These are phyloP conservation scores for Guadua angustifolia DNA, from an alignment of 176 grass and related monocot species.

Conservation along the genomic window DNA sequence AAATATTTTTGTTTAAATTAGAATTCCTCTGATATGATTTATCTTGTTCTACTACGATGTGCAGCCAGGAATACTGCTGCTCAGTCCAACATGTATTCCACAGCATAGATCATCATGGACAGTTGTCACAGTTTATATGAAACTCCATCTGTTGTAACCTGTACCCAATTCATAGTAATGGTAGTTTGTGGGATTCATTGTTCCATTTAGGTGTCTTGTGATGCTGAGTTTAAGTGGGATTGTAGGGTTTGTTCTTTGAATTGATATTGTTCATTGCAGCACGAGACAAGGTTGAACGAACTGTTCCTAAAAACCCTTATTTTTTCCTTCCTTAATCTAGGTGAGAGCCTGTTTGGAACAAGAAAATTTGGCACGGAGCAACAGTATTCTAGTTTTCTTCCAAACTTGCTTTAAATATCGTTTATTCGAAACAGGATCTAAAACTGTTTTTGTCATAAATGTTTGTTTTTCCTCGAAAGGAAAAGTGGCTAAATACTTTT, in stretches of 20 bases:
- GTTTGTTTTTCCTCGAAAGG: background rate
- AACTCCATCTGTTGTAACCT: background rate
- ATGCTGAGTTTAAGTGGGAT: background rate
- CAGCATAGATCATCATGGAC: background rate
- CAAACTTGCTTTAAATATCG: too few relatives aligned
- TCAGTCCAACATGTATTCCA: conserved; percentile 9
- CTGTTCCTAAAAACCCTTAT: background rate
- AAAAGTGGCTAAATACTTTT: background rate
- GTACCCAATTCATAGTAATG: background rate
- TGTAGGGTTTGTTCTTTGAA: background rate
- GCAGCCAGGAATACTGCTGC: background rate
- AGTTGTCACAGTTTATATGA: background rate
- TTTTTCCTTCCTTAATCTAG: background rate
- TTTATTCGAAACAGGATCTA: too few relatives aligned
- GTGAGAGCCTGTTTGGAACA: background rate
- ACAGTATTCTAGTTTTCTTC: background rate
- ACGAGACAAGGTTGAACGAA: background rate
- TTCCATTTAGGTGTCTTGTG: background rate
- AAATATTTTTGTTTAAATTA: conserved; percentile 4
- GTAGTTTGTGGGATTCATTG: background rate
- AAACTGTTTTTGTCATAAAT: too few relatives aligned
- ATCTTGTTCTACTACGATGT: background rate
- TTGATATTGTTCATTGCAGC: background rate
- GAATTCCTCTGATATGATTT: conserved; percentile 7
- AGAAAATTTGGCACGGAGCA: background rate